Evolutionary conservation across 1,139 yeast species (phyloP).

Genomic region (Hemisphaericaspora xylanilytica): DNA sequence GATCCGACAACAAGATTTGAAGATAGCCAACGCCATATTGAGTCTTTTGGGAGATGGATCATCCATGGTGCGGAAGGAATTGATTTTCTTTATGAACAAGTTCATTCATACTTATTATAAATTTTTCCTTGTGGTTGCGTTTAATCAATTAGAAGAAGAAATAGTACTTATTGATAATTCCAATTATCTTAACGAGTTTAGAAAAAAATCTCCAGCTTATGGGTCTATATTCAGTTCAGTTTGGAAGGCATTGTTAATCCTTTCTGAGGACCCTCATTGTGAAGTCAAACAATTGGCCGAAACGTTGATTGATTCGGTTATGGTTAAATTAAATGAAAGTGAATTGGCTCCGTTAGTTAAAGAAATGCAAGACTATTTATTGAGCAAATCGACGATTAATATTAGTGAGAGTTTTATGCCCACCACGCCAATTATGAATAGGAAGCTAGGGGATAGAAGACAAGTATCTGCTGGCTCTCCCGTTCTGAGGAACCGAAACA

Average conservation of each 20-base stretch:
- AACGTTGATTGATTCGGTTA: slow-evolving; percentile 70
- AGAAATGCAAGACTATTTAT: slow-evolving; percentile 63
- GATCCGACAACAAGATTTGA: slow-evolving; percentile 52
- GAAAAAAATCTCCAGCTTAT: slow-evolving; percentile 68
- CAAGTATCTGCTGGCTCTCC: slow-evolving; percentile 36
- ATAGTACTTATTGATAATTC: slow-evolving; percentile 65
- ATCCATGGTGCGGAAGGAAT: slow-evolving; percentile 82
- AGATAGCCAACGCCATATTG: slow-evolving; percentile 48
- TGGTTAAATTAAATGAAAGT: slow-evolving; percentile 63
- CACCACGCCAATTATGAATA: slow-evolving; percentile 31
- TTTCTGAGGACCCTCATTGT: slow-evolving; percentile 85
- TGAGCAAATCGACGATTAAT: slow-evolving; percentile 49
- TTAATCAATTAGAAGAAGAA: slow-evolving; percentile 81
- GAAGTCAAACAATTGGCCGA: slow-evolving; percentile 79
- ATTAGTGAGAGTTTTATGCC: slow-evolving; percentile 43
- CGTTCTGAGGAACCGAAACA: slow-evolving; percentile 27
- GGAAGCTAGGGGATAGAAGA: slow-evolving; percentile 28
- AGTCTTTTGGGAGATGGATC: slow-evolving; percentile 78
- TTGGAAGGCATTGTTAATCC: slow-evolving; percentile 80
- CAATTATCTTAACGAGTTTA: slow-evolving; percentile 54
- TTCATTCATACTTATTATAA: slow-evolving; percentile 68
- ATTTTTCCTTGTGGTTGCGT: slow-evolving; percentile 84
- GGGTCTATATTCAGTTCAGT: slow-evolving; percentile 85
- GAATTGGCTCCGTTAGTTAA: slow-evolving; percentile 62
- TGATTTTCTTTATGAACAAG: slow-evolving; percentile 71